Percentiles rank a stretch among this genome's conserved stretches.
Conservation (phyloP, 345 rosid species). For the Populus alba region DNA sequence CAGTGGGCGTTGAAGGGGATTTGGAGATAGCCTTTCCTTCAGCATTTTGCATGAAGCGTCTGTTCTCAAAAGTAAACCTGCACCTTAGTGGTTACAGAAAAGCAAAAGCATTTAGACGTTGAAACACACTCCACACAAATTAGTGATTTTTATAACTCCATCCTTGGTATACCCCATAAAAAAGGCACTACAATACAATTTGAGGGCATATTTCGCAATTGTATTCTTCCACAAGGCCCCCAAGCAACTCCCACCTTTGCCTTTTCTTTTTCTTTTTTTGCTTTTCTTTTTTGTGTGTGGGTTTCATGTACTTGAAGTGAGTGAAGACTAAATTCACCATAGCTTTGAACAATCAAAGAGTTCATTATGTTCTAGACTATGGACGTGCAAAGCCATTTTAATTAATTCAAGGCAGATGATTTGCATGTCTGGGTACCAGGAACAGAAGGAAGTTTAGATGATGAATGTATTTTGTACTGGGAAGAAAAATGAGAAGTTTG, state of each 20-base stretch:
- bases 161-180: too few relatives aligned
- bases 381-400: neutral
- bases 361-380: neutral
- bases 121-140: too few relatives aligned
- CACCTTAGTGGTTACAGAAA: neutral
- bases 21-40: neutral
- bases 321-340: neutral
- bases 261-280: too few relatives aligned
- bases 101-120: neutral
- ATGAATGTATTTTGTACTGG: neutral
- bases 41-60: neutral
- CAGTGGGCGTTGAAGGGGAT: neutral
- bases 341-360: neutral
- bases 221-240: neutral
- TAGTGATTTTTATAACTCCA: too few relatives aligned
- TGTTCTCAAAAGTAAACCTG: neutral
- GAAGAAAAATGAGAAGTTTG: neutral
- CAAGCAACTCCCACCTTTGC: neutral
- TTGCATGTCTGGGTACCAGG: neutral
- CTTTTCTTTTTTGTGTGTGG: accelerated
- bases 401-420: neutral
- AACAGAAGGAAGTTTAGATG: neutral
- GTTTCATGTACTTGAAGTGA: neutral
- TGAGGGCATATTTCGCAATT: neutral
- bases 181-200: neutral